These are phyloP conservation scores for Diaporthe citriasiana DNA, from an alignment of 2,329 filamentous ascomycete species.

Conservation along the genomic window DNA sequence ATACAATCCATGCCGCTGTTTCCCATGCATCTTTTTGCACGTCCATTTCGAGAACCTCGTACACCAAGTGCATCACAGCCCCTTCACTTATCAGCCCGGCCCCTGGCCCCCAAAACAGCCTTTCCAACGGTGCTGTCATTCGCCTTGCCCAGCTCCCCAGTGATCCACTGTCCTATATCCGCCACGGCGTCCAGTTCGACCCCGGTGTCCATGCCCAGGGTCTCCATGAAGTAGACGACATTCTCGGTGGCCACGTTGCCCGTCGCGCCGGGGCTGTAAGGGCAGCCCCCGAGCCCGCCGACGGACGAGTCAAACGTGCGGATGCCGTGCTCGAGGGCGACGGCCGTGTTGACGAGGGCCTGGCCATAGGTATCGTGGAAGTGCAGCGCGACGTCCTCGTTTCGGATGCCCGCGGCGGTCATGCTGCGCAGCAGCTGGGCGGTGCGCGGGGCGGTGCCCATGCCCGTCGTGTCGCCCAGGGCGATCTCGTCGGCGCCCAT, in stretches of 20 bases:
- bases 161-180: slow-evolving; percentile 81
- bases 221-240: slow-evolving; percentile 83
- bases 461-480: slow-evolving; percentile 90
- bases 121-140: slow-evolving; percentile 78
- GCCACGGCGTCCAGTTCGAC: slow-evolving; percentile 77
- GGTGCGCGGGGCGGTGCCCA: slow-evolving; percentile 84
- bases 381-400: slow-evolving; percentile 82
- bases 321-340: slow-evolving; percentile 82
- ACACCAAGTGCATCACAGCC: background rate
- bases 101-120: slow-evolving; percentile 69
- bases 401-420: slow-evolving; percentile 75
- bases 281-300: slow-evolving; percentile 85
- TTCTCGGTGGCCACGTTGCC: slow-evolving; percentile 91
- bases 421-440: slow-evolving; percentile 75
- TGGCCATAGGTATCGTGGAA: slow-evolving; percentile 93
- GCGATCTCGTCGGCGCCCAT: slow-evolving; percentile 94
- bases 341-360: slow-evolving; percentile 84
- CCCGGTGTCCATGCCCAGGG: slow-evolving; percentile 80
- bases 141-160: slow-evolving; percentile 70
- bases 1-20: background rate
- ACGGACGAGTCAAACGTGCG: slow-evolving; percentile 85
- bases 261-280: slow-evolving; percentile 87
- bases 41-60: background rate
- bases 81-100: background rate
- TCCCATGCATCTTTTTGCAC: slow-evolving; percentile 1